These are phyloP conservation scores for Spergularia azorica DNA, from an alignment of 179 eudicot genomes.

Conservation along the genomic window DNA sequence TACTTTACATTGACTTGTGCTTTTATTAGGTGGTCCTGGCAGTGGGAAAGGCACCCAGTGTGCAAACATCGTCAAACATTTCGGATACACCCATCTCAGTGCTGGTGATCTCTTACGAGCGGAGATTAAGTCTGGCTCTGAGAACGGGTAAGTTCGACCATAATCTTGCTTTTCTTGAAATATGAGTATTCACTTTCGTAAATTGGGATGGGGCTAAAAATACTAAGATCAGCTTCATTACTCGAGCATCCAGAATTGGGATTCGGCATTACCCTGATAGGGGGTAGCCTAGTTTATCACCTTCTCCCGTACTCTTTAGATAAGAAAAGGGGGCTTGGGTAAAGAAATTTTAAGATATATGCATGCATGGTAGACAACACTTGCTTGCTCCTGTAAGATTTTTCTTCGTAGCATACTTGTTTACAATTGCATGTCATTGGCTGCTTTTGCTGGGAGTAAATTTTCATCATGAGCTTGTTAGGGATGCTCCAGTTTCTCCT, in stretches of 20 bases:
- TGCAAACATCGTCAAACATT: conserved; percentile 71
- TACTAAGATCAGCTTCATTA: neutral
- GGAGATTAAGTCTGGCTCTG: conserved; percentile 84
- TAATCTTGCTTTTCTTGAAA: neutral
- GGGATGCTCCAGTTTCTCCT: neutral
- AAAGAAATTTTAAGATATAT: no score
- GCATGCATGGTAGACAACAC: no score
- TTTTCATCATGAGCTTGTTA: neutral
- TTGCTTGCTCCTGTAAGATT: no score
- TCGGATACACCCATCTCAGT: conserved; percentile 95
- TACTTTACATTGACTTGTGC: neutral
- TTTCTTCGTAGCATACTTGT: neutral
- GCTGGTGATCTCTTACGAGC: conserved; percentile 97
- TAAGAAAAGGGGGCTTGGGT: no score
- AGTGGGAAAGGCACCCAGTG: conserved; percentile 99
- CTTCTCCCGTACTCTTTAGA: no score
- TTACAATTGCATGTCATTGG: neutral
- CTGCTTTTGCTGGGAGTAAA: neutral
- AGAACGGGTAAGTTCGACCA: conserved; percentile 51
- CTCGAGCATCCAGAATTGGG: neutral
- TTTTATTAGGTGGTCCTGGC: conserved; percentile 73
- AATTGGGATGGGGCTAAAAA: neutral
- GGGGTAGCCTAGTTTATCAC: no score
- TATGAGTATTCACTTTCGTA: neutral
- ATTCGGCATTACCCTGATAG: no score